A percentile compares a stretch with the other conserved stretches of the same genome.
Conservation (phyloP, 371 early-diverging fungal genomes). For the Coemansia sp. region DNA sequence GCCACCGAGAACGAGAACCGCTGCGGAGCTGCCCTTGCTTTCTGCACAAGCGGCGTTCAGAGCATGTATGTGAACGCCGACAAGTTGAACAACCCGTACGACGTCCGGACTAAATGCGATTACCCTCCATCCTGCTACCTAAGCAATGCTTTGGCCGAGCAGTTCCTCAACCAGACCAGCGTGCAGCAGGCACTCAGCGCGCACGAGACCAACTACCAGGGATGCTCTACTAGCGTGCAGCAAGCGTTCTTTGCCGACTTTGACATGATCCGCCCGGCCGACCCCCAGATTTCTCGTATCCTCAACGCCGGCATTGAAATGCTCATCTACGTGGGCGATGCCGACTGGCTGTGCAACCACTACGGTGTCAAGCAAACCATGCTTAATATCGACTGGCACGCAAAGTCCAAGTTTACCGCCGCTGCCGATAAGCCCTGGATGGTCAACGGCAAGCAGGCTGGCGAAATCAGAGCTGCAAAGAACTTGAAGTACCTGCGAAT, state of each 20-base stretch:
- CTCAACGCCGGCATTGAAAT: constrained; percentile 71
- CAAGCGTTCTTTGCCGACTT: constrained; percentile 72
- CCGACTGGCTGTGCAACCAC: constrained; percentile 81
- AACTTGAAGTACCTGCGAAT: constrained; percentile 74
- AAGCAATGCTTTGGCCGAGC: constrained; percentile 65
- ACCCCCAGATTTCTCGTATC: constrained; percentile 62
- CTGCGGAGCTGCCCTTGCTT: too few relatives aligned
- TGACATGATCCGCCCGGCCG: constrained; percentile 80
- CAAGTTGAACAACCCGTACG: constrained; percentile 67
- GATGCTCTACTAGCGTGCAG: constrained; percentile 75
- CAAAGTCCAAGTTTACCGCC: constrained; percentile 59
- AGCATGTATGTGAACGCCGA: constrained; percentile 56
- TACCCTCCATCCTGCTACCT: constrained; percentile 71
- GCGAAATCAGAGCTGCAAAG: constrained; percentile 64
- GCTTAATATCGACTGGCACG: constrained; percentile 75
- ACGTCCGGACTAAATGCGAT: constrained; percentile 69
- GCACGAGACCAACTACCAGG: constrained; percentile 58
- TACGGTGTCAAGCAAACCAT: constrained; percentile 88
- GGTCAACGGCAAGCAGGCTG: constrained; percentile 63
- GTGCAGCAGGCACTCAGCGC: constrained; percentile 71
- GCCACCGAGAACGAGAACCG: constrained; percentile 57
- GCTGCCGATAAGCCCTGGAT: constrained; percentile 20
- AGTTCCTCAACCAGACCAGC: constrained; percentile 65
- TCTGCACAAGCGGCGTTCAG: constrained; percentile 19
- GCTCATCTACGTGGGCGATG: constrained; percentile 82